Evolutionary conservation across 2,329 filamentous ascomycete genomes (phyloP), one percentile per base, ranked within the genome.

Genomic region (Incumbomyces lentus): DNA sequence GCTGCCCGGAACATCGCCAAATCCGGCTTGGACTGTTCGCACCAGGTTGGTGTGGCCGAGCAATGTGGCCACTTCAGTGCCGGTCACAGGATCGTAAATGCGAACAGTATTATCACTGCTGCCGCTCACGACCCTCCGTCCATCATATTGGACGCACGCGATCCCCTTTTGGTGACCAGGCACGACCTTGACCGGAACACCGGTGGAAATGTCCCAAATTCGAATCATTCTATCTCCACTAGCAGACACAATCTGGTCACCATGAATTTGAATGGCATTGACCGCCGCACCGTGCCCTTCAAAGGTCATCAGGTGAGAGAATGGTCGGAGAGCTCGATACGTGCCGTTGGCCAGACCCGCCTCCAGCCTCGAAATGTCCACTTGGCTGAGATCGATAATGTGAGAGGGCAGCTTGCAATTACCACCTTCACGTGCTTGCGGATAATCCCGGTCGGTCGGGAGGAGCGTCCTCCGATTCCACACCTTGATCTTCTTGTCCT

Each of bases 81-180:
- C 84, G 0, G 87, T 88, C 38, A 78, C 76, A 37, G 84, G 82
- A 61, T 96, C 92, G 62, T 94, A 98, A 16, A 98, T 92, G 55
- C 92, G 88, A 29, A 98, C 87, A 34, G 92, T 89, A 61, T 93
- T 88, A 63, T 98, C 92, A 57, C 89, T 95, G 64, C 89, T 95
- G 2, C 92, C 92, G 57, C 87, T 95, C 43, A 98, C 87, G 52
- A 98, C 93, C 16, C 92, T 79, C 42, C 86, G 81, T 19, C 87
- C 88, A 61, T 98, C 92, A 60, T 92, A 96, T 64, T 98, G 90
- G 13, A 98, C 89, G 62, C 92, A 98, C 2, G 92, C 92, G 57
- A 98, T 96, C 29, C 92, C 92, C 63, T 98, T 98, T 52, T 79
- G 79, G 59, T 98, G 92, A 1, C 90, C 92, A 33, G 85, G 73